phyloP scores from a whole-genome alignment of 768 basidiomycete species.

The Zangia roseola region DNA sequence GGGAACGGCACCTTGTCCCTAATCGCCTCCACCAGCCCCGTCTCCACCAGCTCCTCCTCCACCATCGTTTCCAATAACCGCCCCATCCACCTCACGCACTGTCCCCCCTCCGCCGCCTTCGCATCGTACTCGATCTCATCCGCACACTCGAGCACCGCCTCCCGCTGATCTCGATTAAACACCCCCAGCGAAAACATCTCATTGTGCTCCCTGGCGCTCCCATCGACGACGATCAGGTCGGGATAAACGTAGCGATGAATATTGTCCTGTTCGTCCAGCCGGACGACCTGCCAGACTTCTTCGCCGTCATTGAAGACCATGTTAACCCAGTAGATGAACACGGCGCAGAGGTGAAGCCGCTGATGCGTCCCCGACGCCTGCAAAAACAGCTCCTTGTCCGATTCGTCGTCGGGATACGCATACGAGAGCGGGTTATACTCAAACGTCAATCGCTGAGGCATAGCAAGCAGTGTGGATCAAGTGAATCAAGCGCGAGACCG shows the following conservation, averaged over 20 bases:
- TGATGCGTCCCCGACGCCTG: conserved; percentile 13
- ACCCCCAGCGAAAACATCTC: conserved; percentile 15
- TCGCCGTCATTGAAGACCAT: conserved; percentile 19
- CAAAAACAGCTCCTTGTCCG: conserved; percentile 24
- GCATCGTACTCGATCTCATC: conserved; percentile 24
- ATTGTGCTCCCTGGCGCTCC: conserved; percentile 5
- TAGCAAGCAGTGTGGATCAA: neutral
- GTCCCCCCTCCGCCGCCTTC: conserved; percentile 1
- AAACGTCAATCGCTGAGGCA: conserved; percentile 15
- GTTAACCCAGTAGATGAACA: conserved; percentile 30
- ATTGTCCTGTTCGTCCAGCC: conserved; percentile 16
- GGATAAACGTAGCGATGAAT: conserved; percentile 25
- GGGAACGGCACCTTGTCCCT: conserved; percentile 11
- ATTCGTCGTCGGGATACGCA: conserved; percentile 24
- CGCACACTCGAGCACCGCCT: conserved; percentile 25
- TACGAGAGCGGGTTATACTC: conserved; percentile 23
- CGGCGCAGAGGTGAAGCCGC: neutral
- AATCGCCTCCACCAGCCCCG: conserved; percentile 9
- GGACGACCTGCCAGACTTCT: conserved; percentile 29
- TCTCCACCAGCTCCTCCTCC: conserved; percentile 10
- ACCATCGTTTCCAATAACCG: conserved; percentile 18
- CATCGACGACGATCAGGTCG: conserved; percentile 27
- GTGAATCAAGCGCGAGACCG: too few species aligned
- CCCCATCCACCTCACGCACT: conserved; percentile 18
- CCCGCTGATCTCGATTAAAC: conserved; percentile 26